These are phyloP conservation scores for Akebia trifoliata DNA, from an alignment of 164 flowering plant genomes.

Conservation along the genomic window DNA sequence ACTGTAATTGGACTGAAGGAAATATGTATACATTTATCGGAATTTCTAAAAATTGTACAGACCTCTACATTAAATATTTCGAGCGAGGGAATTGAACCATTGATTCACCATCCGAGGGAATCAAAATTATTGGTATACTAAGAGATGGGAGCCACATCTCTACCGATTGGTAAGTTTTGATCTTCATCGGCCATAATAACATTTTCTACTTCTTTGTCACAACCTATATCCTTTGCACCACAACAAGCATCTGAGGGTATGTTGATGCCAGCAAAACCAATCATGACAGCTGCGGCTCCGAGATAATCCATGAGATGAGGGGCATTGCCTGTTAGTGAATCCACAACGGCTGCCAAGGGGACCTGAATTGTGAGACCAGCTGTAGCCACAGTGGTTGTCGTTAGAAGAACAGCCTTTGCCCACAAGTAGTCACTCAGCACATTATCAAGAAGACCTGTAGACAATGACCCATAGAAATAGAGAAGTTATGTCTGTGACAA, in stretches of 20 bases:
- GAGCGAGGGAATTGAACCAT: too few relatives aligned
- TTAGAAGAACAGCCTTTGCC: constrained; percentile 93
- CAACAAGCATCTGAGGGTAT: constrained; percentile 51
- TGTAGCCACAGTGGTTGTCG: constrained; percentile 89
- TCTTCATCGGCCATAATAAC: constrained; percentile 5
- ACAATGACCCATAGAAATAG: not conserved
- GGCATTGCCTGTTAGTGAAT: constrained; percentile 65
- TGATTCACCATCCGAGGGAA: too few relatives aligned
- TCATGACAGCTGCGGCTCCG: constrained; percentile 76
- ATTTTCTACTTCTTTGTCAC: constrained; percentile 31
- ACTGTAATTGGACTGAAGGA: too few relatives aligned
- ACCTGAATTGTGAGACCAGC: constrained; percentile 97
- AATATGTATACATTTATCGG: too few relatives aligned
- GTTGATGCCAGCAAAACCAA: constrained; percentile 84
- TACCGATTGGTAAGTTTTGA: constrained; percentile 9
- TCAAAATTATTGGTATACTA: not conserved
- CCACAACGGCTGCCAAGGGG: constrained; percentile 86
- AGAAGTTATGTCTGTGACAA: not conserved
- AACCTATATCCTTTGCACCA: constrained; percentile 29
- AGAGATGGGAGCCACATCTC: constrained; percentile 9
- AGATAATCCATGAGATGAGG: constrained; percentile 67
- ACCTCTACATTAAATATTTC: too few relatives aligned
- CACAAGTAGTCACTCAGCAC: constrained; percentile 92
- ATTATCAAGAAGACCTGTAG: constrained; percentile 82
- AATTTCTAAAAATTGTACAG: too few relatives aligned